Base-by-base conservation (phyloP, 495 filamentous ascomycete genomes). In the Daldinia grandis region DNA sequence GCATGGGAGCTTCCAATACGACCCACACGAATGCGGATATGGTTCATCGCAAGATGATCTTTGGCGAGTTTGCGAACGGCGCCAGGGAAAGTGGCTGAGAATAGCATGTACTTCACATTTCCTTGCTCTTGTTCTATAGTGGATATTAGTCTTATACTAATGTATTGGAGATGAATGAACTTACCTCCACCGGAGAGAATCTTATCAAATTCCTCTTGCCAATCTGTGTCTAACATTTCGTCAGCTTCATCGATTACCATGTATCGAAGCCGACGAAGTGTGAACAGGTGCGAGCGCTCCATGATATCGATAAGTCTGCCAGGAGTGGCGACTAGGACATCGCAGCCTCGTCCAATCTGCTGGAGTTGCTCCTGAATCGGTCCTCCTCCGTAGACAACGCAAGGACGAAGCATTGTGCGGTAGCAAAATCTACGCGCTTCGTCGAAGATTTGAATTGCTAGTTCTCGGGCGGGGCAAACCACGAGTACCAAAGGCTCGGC, bases 171-270 rank as follows among this genome's bases (percentile, higher is more conserved):
- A 24, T 3, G 28, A 31, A 17, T 33, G 30, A 58, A 79, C 87
- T 82, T 85, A 92, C 92, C 91, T 74, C 90, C 91, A 58, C 92
- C 92, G 61, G 85, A 81, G 83, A 97, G 88, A 58, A 97, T 90
- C 65, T 85, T 83, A 14, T 82, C 80, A 56, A 97, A 82, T 1
- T 92, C 88, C 0, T 85, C 79, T 51, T 90, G 84, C 93, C 94
- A 97, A 73, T 93, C 92, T 0, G 78, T 40, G 5, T 89, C 76
- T 0, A 99, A 86, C 84, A 98, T 88, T 81, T 98, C 94, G 76
- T 99, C 95, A 1, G 95, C 95, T 77, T 99, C 95, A 58, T 98
- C 95, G 66, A 99, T 91, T 60, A 99, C 88, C 68, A 95, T 81
- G 68, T 87, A 97, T 83, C 88, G 88, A 54, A 97, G 84, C 63